These are phyloP conservation scores for Eutrema salsugineum DNA, from an alignment of 441 rosid genomes.

Conservation along the genomic window DNA sequence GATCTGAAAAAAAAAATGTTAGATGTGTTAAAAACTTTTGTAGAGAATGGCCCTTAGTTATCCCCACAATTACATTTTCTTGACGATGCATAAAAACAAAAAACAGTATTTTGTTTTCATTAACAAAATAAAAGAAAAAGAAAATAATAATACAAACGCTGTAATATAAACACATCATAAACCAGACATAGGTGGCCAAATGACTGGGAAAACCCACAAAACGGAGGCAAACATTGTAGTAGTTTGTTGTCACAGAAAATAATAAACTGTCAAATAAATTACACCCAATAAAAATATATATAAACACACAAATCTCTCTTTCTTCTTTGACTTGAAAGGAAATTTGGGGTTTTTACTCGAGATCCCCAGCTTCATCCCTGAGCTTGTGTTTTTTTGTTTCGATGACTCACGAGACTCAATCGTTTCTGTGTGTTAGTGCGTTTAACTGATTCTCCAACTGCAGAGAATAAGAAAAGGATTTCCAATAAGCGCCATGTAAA, in stretches of 20 bases:
- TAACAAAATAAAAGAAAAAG: neutral
- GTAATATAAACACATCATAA: slow-evolving; percentile 9
- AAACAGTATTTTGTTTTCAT: neutral
- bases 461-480: neutral
- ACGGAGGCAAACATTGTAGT: neutral
- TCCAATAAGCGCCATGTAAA: neutral
- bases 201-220: neutral
- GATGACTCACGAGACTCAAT: slow-evolving; percentile 25
- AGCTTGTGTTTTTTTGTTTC: slow-evolving; percentile 15
- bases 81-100: neutral
- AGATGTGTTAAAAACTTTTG: neutral
- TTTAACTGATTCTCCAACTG: slow-evolving; percentile 73
- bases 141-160: slow-evolving; percentile 2
- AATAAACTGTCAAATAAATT: slow-evolving; percentile 25
- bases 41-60: too few relatives aligned
- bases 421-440: slow-evolving; percentile 37
- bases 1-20: neutral
- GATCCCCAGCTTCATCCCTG: slow-evolving; percentile 30
- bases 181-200: slow-evolving; percentile 6
- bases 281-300: slow-evolving; percentile 22
- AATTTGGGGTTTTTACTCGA: neutral
- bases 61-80: neutral
- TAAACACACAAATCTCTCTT: slow-evolving; percentile 15
- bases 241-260: neutral
- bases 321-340: slow-evolving; percentile 14